phyloP scores from a whole-genome alignment of 1,284 basidiomycete genomes.

The Pulveroboletus sp. region DNA sequence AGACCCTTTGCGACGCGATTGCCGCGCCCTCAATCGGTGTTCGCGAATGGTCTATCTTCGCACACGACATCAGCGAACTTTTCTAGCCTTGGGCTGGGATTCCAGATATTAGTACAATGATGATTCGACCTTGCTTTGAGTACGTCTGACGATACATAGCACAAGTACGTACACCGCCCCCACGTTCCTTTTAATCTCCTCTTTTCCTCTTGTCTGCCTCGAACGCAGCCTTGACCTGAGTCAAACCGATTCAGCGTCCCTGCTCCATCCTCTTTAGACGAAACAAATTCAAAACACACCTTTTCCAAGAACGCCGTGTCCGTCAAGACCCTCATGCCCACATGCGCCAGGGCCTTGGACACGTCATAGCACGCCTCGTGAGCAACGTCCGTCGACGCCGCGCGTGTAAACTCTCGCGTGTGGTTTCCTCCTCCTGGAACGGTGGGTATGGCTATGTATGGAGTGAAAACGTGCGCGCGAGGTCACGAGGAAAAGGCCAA shows the following conservation, averaged over 20 bases:
- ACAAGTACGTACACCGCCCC: too few relatives aligned
- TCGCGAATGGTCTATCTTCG: too few relatives aligned
- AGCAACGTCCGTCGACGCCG: constrained; percentile 54
- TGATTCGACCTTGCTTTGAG: too few relatives aligned
- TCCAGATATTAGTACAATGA: too few relatives aligned
- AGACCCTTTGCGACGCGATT: too few relatives aligned
- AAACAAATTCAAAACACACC: constrained; percentile 12
- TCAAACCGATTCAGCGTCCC: not conserved
- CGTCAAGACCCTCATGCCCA: constrained; percentile 55
- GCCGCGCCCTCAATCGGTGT: too few relatives aligned
- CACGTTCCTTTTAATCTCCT: too few relatives aligned
- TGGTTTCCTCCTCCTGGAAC: constrained; percentile 63
- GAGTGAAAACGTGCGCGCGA: not conserved
- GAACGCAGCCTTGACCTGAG: constrained; percentile 21
- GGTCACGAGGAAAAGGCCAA: not conserved
- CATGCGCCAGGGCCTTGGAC: constrained; percentile 59
- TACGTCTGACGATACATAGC: too few relatives aligned
- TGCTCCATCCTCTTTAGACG: too few relatives aligned
- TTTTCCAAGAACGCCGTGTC: constrained; percentile 44
- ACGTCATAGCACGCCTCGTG: constrained; percentile 57
- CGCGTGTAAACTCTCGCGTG: constrained; percentile 54
- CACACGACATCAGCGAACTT: too few relatives aligned
- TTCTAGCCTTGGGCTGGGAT: too few relatives aligned
- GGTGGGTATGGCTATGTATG: constrained; percentile 50
- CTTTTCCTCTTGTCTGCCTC: constrained; percentile 17